Evolutionary conservation across 495 filamentous ascomycete genomes (phyloP).

Genomic region (Hypomontagnella monticulosa): DNA sequence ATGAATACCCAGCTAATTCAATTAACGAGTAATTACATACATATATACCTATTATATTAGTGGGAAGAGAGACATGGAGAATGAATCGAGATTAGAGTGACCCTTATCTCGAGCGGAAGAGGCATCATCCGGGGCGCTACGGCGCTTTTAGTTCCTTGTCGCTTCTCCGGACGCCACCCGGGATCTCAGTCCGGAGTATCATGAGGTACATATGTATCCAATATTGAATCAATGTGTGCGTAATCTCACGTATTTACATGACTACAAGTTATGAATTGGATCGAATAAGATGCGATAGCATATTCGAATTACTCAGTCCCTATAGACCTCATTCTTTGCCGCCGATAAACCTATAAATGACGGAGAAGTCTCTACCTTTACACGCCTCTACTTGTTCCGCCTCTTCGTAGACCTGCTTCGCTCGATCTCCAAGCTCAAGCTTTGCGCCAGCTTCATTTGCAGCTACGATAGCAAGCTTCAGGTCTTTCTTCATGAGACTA

Average conservation of each 20-base stretch:
- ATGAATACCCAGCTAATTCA: neutral
- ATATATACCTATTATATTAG: neutral
- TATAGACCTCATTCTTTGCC: conserved; percentile 55
- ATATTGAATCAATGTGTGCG: no score
- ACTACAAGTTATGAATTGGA: neutral
- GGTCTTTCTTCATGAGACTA: conserved; percentile 84
- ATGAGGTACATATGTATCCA: neutral
- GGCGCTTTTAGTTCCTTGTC: conserved; percentile 9
- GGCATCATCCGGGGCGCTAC: conserved; percentile 31
- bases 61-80: neutral
- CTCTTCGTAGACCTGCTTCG: conserved; percentile 73
- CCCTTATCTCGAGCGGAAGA: conserved; percentile 16
- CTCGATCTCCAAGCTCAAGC: conserved; percentile 71
- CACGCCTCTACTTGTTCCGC: conserved; percentile 66
- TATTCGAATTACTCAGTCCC: neutral
- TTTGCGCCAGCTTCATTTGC: conserved; percentile 73
- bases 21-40: neutral
- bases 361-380: conserved; percentile 82
- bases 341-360: conserved; percentile 80
- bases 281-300: conserved; percentile 18
- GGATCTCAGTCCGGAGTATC: neutral
- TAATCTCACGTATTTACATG: no score
- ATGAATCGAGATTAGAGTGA: conserved; percentile 3
- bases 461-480: conserved; percentile 76
- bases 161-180: conserved; percentile 25